Base-by-base conservation (phyloP, 2,329 filamentous ascomycete species). In the Penicillium brasilianum region DNA sequence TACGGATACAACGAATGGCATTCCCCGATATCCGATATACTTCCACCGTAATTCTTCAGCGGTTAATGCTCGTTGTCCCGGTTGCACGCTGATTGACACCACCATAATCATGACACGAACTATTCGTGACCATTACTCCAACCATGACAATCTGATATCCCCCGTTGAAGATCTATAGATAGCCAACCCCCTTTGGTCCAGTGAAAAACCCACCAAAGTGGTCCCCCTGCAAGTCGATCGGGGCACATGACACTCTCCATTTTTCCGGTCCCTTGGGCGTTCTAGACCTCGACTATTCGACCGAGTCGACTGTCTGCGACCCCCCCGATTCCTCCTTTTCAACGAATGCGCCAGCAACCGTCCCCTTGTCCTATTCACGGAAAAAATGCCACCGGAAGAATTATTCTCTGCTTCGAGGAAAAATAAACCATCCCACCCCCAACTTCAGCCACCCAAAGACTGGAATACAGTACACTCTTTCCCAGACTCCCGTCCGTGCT, bases 271-370 rank as follows among this genome's bases (percentile, higher is more conserved):
- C 46, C 57, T 55, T 25, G 37, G 37, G 48, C 36, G 64, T 68
- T 70, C 68, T 70, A 70, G 68, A 68, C 61, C 20, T 8, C 52
- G n/a, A n/a, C n/a, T n/a, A n/a, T n/a, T n/a, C n/a, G n/a, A n/a
- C n/a, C n/a, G n/a, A n/a, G n/a, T 16, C n/a, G 13, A 10, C 25
- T 22, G 25, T 3, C 25, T 28, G 25, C 25, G 3, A 28, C 25
- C 25, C 25, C 66, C 64, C 53, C 41, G 60, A 56, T 51, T 60
- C 56, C 13, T 30, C 4, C 46, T 59, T 55, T 56, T 51, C 54
- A 57, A n/a, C n/a, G n/a, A 13, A 56, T 44, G 22, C 56, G 56
- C 57, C 20, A 30, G 30, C 25, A 6, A 13, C 8, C 13, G 44
- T 20, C 46, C 37, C 30, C 46, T 28, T 28, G 10, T 65, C 62